Evolutionary conservation across 1,139 yeast genomes (phyloP), one percentile per base, ranked within the genome.

Genomic region (Zygosaccharomyces pseudobailii): DNA sequence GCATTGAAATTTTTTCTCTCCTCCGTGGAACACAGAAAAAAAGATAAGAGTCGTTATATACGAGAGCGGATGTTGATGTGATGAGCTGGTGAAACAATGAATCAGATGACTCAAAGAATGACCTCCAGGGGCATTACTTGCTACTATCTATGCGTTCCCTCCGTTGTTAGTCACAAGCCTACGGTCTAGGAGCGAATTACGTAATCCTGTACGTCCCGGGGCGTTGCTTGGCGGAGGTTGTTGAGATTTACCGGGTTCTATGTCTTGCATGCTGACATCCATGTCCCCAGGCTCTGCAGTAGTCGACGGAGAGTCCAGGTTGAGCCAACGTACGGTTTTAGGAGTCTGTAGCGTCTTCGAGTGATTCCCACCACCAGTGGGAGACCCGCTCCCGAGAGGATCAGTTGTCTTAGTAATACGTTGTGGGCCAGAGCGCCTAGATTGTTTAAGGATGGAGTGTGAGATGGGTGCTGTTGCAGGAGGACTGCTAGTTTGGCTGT

Each of bases 241-340:
- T 48, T 47, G 36, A 47, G 24, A 9, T 20, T 22, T 22, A 9
- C n/a, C 41, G 4, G 41, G 33, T 19, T 38, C 41, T 7, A 32
- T 49, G 45, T 56, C 61, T 42, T 55, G 59, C 53, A 57, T 48
- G 47, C 61, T 57, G 8, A 55, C 44, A 42, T 56, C 60, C 28
- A 53, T 39, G 27, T 56, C 56, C 36, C 50, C 52, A 9, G 52
- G 49, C 24, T 54, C 52, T 19, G 48, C 49, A 19, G 22, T 42
- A 4, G 39, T 25, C n/a, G 36, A 13, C 7, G 36, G 37, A 10
- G 43, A 34, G 37, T 37, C 39, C 7, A 40, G 20, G 19, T 52
- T 52, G 17, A 49, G 43, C 55, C 55, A 50, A 20, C 55, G 44
- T 10, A 52, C 46, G 20, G 49, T 52, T 36, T 52, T 52, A 25